Conservation (phyloP, 2,329 filamentous ascomycete species). For the Fusarium napiforme region DNA sequence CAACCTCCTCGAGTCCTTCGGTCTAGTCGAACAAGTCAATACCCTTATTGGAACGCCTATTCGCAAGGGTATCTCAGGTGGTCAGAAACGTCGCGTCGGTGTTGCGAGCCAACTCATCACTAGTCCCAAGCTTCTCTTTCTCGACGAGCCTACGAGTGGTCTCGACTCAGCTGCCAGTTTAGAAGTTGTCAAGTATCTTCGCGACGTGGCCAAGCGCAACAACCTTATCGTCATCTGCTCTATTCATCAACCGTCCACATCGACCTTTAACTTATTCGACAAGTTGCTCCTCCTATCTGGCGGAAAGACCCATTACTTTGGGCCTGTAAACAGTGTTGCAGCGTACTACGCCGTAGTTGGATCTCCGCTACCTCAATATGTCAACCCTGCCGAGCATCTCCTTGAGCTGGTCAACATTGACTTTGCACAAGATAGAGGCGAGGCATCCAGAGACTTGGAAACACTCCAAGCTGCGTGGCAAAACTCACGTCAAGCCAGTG, state of each 20-base stretch:
- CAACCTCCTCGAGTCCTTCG: slow-evolving; percentile 76
- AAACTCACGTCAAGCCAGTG: slow-evolving; percentile 32
- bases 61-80: slow-evolving; percentile 84
- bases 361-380: slow-evolving; percentile 72
- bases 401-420: slow-evolving; percentile 84
- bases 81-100: slow-evolving; percentile 83
- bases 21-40: slow-evolving; percentile 74
- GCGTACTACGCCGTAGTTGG: slow-evolving; percentile 72
- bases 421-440: slow-evolving; percentile 65
- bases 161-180: slow-evolving; percentile 81
- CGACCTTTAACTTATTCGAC: slow-evolving; percentile 84
- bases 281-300: slow-evolving; percentile 78
- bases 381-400: slow-evolving; percentile 83
- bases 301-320: slow-evolving; percentile 79
- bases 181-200: slow-evolving; percentile 81
- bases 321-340: slow-evolving; percentile 66
- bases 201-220: slow-evolving; percentile 71
- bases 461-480: slow-evolving; percentile 44
- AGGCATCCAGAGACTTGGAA: slow-evolving; percentile 52
- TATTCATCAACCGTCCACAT: slow-evolving; percentile 86
- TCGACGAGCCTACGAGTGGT: slow-evolving; percentile 87
- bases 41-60: slow-evolving; percentile 85
- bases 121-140: slow-evolving; percentile 80
- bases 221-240: slow-evolving; percentile 82
- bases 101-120: slow-evolving; percentile 86